A percentile compares a stretch with the other conserved stretches of the same genome.
Evolutionary conservation across 140 eudicot species (phyloP).

Genomic region (Flaveria floridana): DNA sequence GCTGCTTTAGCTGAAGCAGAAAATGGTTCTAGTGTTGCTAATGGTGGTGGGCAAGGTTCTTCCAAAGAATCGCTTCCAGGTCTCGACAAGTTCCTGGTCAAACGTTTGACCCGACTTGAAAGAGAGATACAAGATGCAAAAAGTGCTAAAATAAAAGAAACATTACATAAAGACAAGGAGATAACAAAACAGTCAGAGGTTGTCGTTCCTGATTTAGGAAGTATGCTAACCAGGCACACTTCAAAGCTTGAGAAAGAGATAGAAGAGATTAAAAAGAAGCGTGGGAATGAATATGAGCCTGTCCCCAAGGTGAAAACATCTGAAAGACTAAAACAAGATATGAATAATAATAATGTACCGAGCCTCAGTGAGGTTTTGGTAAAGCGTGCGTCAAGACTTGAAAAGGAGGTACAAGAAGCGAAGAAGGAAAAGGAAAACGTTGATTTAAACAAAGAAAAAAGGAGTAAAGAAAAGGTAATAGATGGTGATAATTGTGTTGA

Average conservation of each 20-base stretch:
- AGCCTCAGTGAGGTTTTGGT: conserved; percentile 68
- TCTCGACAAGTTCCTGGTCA: conserved; percentile 80
- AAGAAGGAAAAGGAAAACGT: conserved; percentile 68
- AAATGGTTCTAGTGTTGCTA: conserved; percentile 7
- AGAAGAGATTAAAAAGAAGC: conserved; percentile 52
- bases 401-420: conserved; percentile 76
- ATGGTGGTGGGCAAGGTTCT: conserved; percentile 31
- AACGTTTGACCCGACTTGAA: conserved; percentile 76
- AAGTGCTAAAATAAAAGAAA: conserved; percentile 43
- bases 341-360: conserved; percentile 38
- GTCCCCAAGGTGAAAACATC: conserved; percentile 28
- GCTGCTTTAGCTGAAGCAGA: conserved; percentile 71
- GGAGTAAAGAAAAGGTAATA: conserved; percentile 19
- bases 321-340: conserved; percentile 42
- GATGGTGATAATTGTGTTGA: conserved; percentile 36
- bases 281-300: conserved; percentile 34
- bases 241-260: conserved; percentile 76
- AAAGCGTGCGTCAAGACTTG: conserved; percentile 64
- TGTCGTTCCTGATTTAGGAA: conserved; percentile 52
- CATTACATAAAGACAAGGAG: conserved; percentile 26
- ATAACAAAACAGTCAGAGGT: conserved; percentile 19
- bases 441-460: conserved; percentile 42
- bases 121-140: conserved; percentile 77
- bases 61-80: conserved; percentile 52
- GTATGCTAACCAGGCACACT: conserved; percentile 57